A percentile compares a stretch with the other conserved stretches of the same genome.
Conservation (phyloP, 805 yeast species). For the Sugiyamaella smithiae region DNA sequence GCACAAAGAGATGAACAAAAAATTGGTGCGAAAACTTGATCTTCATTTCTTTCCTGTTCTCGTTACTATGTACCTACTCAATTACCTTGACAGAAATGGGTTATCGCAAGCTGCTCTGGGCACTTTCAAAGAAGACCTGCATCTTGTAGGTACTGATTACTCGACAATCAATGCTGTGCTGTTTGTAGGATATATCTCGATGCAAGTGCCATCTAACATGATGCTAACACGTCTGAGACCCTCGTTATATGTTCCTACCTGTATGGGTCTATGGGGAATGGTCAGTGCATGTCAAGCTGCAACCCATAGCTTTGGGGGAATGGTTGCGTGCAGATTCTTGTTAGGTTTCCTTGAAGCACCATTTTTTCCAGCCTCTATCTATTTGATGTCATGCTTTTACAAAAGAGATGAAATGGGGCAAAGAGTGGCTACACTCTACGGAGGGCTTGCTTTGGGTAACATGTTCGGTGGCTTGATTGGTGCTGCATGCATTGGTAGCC, state of each 20-base stretch:
- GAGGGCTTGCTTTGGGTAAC: too few species aligned
- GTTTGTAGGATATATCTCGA: slow-evolving; percentile 47
- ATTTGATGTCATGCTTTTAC: slow-evolving; percentile 32
- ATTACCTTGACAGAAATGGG: slow-evolving; percentile 51
- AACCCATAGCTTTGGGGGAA: slow-evolving; percentile 41
- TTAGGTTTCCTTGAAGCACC: slow-evolving; percentile 39
- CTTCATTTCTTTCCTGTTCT: slow-evolving; percentile 45
- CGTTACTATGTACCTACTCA: slow-evolving; percentile 45
- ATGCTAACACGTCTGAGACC: slow-evolving; percentile 44
- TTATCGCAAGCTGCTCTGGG: slow-evolving; percentile 50
- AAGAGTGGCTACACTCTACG: too few species aligned
- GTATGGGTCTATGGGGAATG: slow-evolving; percentile 52
- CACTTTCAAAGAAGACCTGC: slow-evolving; percentile 43
- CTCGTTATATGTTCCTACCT: slow-evolving; percentile 43
- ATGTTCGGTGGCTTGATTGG: too few species aligned
- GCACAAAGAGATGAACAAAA: too few species aligned
- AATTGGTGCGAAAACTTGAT: slow-evolving; percentile 40
- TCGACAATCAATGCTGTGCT: slow-evolving; percentile 45
- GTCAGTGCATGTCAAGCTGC: slow-evolving; percentile 49
- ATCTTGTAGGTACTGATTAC: slow-evolving; percentile 42
- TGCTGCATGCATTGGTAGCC: too few species aligned
- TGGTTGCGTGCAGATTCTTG: slow-evolving; percentile 46
- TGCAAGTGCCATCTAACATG: slow-evolving; percentile 43
- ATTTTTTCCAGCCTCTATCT: slow-evolving; percentile 33
- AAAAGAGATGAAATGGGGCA: slow-evolving; percentile 29